Evolutionary conservation across 2,329 filamentous ascomycete genomes (phyloP).

Genomic region (Aschersonia sp.): DNA sequence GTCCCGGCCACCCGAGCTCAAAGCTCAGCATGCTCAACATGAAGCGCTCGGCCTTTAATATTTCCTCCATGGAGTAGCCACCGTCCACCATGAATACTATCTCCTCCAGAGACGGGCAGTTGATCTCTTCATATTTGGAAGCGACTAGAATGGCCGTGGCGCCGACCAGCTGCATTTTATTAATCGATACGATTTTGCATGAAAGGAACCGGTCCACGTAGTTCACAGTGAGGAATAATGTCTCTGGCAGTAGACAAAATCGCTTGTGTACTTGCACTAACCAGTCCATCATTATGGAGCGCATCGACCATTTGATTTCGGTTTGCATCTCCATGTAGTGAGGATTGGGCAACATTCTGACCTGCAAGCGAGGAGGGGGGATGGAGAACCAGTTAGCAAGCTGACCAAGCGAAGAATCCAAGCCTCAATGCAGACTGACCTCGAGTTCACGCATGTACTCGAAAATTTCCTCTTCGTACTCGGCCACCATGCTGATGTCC

Average conservation of each 20-base stretch:
- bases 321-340: slow-evolving; percentile 95
- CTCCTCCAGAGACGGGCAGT: slow-evolving; percentile 86
- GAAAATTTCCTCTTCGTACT: slow-evolving; percentile 95
- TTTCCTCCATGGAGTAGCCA: slow-evolving; percentile 79
- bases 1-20: slow-evolving; percentile 94
- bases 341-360: slow-evolving; percentile 69
- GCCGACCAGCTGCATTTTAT: slow-evolving; percentile 89
- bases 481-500: slow-evolving; percentile 95
- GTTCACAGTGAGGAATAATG: slow-evolving; percentile 87
- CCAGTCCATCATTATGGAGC: slow-evolving; percentile 95
- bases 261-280: slow-evolving; percentile 89
- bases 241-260: slow-evolving; percentile 85
- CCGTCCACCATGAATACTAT: slow-evolving; percentile 98
- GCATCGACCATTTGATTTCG: slow-evolving; percentile 99
- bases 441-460: slow-evolving; percentile 81
- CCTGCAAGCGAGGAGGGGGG: slow-evolving; percentile 26
- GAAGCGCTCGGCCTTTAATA: slow-evolving; percentile 92
- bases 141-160: slow-evolving; percentile 93
- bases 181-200: slow-evolving; percentile 84
- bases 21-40: slow-evolving; percentile 96
- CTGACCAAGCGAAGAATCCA: background rate
- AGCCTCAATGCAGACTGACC: slow-evolving; percentile 32
- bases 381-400: background rate
- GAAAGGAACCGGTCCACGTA: slow-evolving; percentile 96
- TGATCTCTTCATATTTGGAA: slow-evolving; percentile 98